Base-by-base conservation (phyloP, 306 rosid species). In the Dicorynia guianensis region DNA sequence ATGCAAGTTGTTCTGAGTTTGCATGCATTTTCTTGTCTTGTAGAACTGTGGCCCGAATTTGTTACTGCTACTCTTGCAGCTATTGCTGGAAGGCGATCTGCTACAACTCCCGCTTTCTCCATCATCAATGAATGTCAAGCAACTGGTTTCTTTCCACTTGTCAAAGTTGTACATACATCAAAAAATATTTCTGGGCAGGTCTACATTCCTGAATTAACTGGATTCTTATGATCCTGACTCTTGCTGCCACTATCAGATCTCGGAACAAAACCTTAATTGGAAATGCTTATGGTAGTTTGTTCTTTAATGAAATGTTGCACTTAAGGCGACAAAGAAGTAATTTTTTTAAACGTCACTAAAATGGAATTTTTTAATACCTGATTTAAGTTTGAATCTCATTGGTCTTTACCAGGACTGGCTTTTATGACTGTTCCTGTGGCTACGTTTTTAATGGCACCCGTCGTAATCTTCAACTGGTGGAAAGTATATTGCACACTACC, bases 51-150 rank as follows among this genome's bases (percentile, higher is more conserved):
- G 97, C 96, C 97, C 36, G 87, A 90, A 75, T 88, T 92, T 79
- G 81, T 92, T 75, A 76, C 87, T 49, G 93, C 91, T 69, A 92
- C 96, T 39, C 92, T 92, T 17, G 97, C 97, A 30, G 77, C 96
- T 57, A 90, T 92, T 76, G 97, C 90, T 79, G 97, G 96, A 79
- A 92, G 97, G 76, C 97, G 90, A 80, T 93, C 97, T 77, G 92
- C 90, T 72, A 92, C 90, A 63, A 86, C 92, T 64, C 96, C 93
- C 43, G 90, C 97, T 71, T 92, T 90, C 86, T 92, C 97, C 67
- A 92, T 90, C 69, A 67, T 92, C 81, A 92, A 92, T 79, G 93
- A 92, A 75, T 92, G 96, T 50, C 93, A 92, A 81, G 93, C 93
- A 66, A 92, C 90, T 74, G 97, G 97, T 66, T 92, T 96, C 90